Percentiles rank a stretch among this genome's conserved stretches.
Conservation (phyloP, 257 asterid species). For the Jacaranda copaia region DNA sequence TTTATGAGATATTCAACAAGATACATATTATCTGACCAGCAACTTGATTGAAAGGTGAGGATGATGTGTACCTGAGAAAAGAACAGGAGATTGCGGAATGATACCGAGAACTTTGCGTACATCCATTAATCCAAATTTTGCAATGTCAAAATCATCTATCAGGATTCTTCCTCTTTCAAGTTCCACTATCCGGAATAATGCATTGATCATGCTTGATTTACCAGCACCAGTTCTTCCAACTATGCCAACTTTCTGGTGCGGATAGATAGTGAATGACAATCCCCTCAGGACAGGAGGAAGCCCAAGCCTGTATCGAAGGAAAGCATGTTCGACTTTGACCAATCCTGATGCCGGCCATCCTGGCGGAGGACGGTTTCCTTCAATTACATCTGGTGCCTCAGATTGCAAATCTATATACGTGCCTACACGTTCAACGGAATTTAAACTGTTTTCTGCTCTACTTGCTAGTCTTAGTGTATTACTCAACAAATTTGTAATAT, state of each 20-base stretch:
- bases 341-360: conserved; percentile 77
- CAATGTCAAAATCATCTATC: conserved; percentile 66
- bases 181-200: conserved; percentile 78
- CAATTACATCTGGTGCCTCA: conserved; percentile 74
- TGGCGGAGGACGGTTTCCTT: conserved; percentile 64
- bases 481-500: conserved; percentile 71
- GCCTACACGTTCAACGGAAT: conserved; percentile 84
- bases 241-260: conserved; percentile 76
- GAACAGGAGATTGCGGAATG: conserved; percentile 88
- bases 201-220: conserved; percentile 86
- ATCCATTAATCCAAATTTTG: conserved; percentile 69
- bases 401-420: conserved; percentile 76
- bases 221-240: conserved; percentile 94
- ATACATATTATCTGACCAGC: too few species aligned
- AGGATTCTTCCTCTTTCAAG: conserved; percentile 74
- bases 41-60: conserved; percentile 24
- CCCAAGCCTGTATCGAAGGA: conserved; percentile 68
- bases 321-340: conserved; percentile 64
- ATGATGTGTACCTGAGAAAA: conserved; percentile 67
- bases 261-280: conserved; percentile 57
- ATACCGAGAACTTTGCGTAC: conserved; percentile 71
- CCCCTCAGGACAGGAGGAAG: conserved; percentile 73
- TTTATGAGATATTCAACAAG: too few species aligned
- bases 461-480: conserved; percentile 77
- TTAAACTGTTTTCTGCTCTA: conserved; percentile 79